phyloP scores from a whole-genome alignment of 2,329 filamentous ascomycete species.

The Hortaea werneckii region DNA sequence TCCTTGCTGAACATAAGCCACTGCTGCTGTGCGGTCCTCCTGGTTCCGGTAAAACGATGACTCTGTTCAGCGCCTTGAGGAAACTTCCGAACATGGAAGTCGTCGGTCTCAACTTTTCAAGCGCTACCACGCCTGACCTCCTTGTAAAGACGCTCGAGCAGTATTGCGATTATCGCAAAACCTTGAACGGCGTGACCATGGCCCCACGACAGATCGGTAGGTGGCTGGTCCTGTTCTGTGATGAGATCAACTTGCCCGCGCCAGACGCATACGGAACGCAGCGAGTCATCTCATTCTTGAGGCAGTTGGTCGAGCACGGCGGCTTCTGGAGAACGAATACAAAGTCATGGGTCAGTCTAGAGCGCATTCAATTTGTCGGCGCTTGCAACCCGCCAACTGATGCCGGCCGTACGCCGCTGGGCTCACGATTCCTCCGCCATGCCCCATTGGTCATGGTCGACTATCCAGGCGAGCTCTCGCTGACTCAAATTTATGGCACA shows the following conservation, averaged over 20 bases:
- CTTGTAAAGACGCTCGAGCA: slow-evolving; percentile 99
- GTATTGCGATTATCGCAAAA: slow-evolving; percentile 99
- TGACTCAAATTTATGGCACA: slow-evolving; percentile 96
- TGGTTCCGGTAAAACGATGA: slow-evolving; percentile 99
- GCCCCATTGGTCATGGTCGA: slow-evolving; percentile 99
- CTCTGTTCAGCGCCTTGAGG: slow-evolving; percentile 88
- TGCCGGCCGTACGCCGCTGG: slow-evolving; percentile 89
- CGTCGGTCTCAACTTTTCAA: slow-evolving; percentile 98
- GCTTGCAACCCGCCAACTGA: slow-evolving; percentile 98
- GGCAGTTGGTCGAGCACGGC: slow-evolving; percentile 96
- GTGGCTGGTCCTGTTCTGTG: slow-evolving; percentile 97
- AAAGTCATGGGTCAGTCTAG: slow-evolving; percentile 94
- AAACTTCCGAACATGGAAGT: slow-evolving; percentile 99
- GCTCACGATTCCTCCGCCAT: slow-evolving; percentile 85
- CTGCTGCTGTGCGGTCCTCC: slow-evolving; percentile 92
- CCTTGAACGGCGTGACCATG: slow-evolving; percentile 86
- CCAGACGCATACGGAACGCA: slow-evolving; percentile 97
- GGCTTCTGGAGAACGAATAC: slow-evolving; percentile 98
- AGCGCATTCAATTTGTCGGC: slow-evolving; percentile 97
- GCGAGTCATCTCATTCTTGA: slow-evolving; percentile 90
- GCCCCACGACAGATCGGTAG: slow-evolving; percentile 93
- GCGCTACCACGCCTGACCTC: slow-evolving; percentile 92
- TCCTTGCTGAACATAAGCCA: slow-evolving; percentile 97
- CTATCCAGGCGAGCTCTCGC: slow-evolving; percentile 88
- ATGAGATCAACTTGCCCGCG: slow-evolving; percentile 97